Percentiles rank a stretch among this genome's conserved stretches.
Evolutionary conservation across 129 eudicot genomes (phyloP).

Genomic region (Arctium lappa): DNA sequence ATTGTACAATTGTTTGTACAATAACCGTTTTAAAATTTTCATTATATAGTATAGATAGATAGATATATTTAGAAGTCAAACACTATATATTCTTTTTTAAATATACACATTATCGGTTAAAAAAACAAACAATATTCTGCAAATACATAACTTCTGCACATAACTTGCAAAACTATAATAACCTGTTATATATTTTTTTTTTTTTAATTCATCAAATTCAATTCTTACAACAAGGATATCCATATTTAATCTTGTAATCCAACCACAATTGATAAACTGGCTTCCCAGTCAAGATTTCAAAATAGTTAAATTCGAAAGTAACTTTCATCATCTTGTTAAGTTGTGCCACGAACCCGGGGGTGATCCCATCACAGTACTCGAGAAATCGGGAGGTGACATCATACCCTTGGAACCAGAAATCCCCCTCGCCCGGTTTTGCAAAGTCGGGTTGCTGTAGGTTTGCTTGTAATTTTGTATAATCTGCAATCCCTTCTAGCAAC

Average conservation of each 20-base stretch:
- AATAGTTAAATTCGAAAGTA: slow-evolving; percentile 3
- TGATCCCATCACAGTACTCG: slow-evolving; percentile 24
- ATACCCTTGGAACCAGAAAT: slow-evolving; percentile 21
- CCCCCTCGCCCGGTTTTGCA: slow-evolving; percentile 12
- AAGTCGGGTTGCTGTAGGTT: neutral
- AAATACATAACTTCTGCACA: too few species aligned
- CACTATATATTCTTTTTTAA: too few species aligned
- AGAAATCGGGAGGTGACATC: slow-evolving; percentile 19
- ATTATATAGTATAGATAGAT: too few species aligned
- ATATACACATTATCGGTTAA: too few species aligned
- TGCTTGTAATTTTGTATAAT: slow-evolving; percentile 11
- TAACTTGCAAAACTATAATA: too few species aligned
- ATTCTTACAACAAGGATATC: neutral
- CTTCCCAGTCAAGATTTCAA: slow-evolving; percentile 18
- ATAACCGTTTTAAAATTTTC: too few species aligned
- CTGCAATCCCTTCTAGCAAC: slow-evolving; percentile 24
- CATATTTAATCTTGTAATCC: slow-evolving; percentile 31
- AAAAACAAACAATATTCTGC: too few species aligned
- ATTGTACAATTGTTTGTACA: too few species aligned
- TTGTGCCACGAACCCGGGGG: slow-evolving; percentile 22
- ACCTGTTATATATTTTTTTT: too few species aligned
- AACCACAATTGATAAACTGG: slow-evolving; percentile 26
- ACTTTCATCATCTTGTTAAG: slow-evolving; percentile 22
- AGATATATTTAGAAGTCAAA: too few species aligned
- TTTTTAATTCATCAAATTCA: neutral